A percentile compares a stretch with the other conserved stretches of the same genome.
These are phyloP conservation scores for Plantago coronopus DNA, from an alignment of 305 asterid genomes.

Conservation along the genomic window DNA sequence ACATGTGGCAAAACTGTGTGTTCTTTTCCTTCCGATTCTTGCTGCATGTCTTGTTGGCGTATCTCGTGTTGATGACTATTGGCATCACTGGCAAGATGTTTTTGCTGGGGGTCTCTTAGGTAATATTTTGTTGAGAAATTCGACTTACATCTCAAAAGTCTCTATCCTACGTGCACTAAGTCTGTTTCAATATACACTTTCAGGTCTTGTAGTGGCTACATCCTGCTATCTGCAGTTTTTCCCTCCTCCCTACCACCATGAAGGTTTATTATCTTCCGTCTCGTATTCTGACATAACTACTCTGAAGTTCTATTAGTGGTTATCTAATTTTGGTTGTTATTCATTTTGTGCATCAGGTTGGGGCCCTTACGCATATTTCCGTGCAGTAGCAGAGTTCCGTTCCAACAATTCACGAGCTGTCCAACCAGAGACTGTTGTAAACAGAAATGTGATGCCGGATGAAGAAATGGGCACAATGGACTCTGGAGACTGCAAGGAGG, in stretches of 20 bases:
- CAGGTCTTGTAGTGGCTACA: too few relatives aligned
- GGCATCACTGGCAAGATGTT: conserved; percentile 95
- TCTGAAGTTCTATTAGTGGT: too few relatives aligned
- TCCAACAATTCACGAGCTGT: background rate
- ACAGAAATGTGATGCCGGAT: background rate
- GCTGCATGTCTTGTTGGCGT: conserved; percentile 71
- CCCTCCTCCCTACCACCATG: too few relatives aligned
- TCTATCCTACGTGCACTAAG: too few relatives aligned
- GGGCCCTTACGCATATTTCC: conserved; percentile 10
- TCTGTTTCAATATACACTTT: too few relatives aligned
- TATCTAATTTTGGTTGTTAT: background rate
- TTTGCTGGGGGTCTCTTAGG: conserved; percentile 79
- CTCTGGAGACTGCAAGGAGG: too few relatives aligned
- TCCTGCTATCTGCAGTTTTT: too few relatives aligned
- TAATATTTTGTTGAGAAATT: conserved; percentile 1
- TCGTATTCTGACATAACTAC: too few relatives aligned
- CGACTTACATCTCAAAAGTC: too few relatives aligned
- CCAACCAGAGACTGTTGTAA: background rate
- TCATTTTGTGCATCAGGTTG: background rate
- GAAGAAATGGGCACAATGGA: background rate
- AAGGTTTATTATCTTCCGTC: too few relatives aligned
- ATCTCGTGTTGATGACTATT: conserved; percentile 82
- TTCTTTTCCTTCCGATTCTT: conserved; percentile 59
- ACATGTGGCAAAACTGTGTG: conserved; percentile 74
- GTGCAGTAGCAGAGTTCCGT: conserved; percentile 9